Percentiles rank a stretch among this genome's conserved stretches.
These are phyloP conservation scores for Handroanthus guayacan DNA, from an alignment of 257 asterid species.

Conservation along the genomic window DNA sequence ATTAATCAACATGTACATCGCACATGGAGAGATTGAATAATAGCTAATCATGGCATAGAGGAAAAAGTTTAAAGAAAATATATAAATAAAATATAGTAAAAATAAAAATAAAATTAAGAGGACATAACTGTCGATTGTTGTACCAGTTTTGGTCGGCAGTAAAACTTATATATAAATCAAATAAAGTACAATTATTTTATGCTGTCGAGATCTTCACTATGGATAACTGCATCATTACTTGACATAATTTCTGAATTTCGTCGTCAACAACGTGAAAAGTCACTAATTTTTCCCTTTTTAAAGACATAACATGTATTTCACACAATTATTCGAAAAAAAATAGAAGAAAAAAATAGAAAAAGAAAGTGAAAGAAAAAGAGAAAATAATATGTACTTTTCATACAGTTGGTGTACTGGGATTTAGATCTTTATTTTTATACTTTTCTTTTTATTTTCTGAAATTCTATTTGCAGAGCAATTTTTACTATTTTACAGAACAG, in stretches of 20 bases:
- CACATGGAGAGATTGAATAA: constrained; percentile 38
- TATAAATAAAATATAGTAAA: neutral
- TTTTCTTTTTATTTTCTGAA: neutral
- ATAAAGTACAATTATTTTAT: neutral
- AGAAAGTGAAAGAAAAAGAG: no score
- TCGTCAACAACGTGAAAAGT: neutral
- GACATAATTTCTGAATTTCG: neutral
- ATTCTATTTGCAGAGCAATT: no score
- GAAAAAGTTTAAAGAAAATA: neutral
- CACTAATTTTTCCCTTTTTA: neutral
- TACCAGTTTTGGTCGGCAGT: constrained; percentile 23
- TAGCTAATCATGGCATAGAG: neutral
- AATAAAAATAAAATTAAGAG: neutral
- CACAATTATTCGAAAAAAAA: no score
- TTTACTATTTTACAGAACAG: no score
- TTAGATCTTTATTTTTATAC: neutral
- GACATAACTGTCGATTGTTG: constrained; percentile 22
- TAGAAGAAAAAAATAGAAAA: no score
- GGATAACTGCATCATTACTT: neutral
- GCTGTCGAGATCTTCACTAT: neutral
- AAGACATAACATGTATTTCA: neutral
- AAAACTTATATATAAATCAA: neutral
- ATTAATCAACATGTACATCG: constrained; percentile 4
- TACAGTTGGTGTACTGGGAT: neutral
- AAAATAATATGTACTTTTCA: neutral